Evolutionary conservation across 495 filamentous ascomycete genomes (phyloP), one percentile per base, ranked within the genome.

Genomic region (Podospora pseudopauciseta): DNA sequence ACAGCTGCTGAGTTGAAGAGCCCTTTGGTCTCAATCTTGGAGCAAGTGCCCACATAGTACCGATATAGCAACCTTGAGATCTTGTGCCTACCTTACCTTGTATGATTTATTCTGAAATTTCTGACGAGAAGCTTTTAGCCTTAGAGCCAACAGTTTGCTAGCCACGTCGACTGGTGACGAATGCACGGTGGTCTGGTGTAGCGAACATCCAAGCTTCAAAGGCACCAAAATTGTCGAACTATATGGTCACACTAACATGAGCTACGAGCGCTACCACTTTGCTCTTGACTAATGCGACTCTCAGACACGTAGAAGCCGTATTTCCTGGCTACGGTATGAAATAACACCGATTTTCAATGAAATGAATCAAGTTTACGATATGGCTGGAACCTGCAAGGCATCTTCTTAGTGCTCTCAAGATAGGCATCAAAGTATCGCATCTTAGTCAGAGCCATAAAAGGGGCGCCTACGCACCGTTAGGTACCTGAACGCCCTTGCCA

Each of bases 171-270:
- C 65, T 19, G 28, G 28, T 60, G 63, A 16, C 34, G 63, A 65
- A 26, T 27, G 63, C 39, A 13, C 6, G 62, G 16, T 26, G 27
- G 27, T 20, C 23, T 64, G 19, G 13, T 65, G 34, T 55, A 59
- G 64, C 64, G 44, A 57, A 49, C 28, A 59, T 34, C 64, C 64
- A 26, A 60, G 64, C 64, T 66, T 66, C 39, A 16, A 39, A 7
- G 54, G 60, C 54, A n/a, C 64, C 64, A 58, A 13, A 32, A 13
- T 18, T 49, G 39, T 49, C 13, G 39, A 13, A 13, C 6, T 5
- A 49, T 49, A 49, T 49, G 15, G 15, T 11, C 34, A 49, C 39
- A 49, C 39, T 49, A 49, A 13, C 39, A 16, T 3, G 13, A 49
- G 39, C 0, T 49, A 49, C 39, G 1, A 11, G 2, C 13, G 15